Percentiles rank a stretch among this genome's conserved stretches.
These are phyloP conservation scores for Phascolomyces articulosus DNA, from an alignment of 371 early-diverging fungal species.

Conservation along the genomic window DNA sequence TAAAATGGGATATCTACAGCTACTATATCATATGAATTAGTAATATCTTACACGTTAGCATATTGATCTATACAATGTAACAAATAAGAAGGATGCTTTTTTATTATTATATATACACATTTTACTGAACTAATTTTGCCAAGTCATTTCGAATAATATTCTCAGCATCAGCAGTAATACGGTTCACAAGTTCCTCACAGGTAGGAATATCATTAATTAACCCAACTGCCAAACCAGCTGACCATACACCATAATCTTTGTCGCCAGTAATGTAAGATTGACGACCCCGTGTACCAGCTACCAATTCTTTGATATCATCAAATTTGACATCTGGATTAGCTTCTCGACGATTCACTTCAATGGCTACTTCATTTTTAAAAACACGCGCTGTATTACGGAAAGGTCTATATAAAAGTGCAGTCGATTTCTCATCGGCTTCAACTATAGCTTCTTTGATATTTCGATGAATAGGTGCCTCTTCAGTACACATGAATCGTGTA, in stretches of 20 bases:
- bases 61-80: background rate
- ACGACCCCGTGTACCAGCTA: constrained; percentile 72
- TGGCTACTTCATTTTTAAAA: constrained; percentile 74
- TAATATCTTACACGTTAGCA: too few relatives aligned
- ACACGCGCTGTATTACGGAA: constrained; percentile 82
- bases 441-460: constrained; percentile 80
- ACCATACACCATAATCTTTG: constrained; percentile 76
- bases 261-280: constrained; percentile 74
- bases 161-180: constrained; percentile 68
- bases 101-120: background rate
- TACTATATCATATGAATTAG: too few relatives aligned
- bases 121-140: constrained; percentile 12
- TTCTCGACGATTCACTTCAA: constrained; percentile 73
- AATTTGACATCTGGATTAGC: constrained; percentile 63
- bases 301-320: constrained; percentile 70
- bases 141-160: constrained; percentile 43
- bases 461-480: constrained; percentile 74
- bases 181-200: constrained; percentile 62
- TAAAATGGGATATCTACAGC: too few relatives aligned
- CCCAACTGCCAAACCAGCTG: constrained; percentile 75
- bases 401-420: constrained; percentile 74
- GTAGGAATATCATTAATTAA: constrained; percentile 80
- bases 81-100: background rate
- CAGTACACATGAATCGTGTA: constrained; percentile 85
- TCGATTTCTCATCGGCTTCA: constrained; percentile 68